A percentile compares a stretch with the other conserved stretches of the same genome.
Evolutionary conservation across 371 early-diverging fungal species (phyloP).

Genomic region (Actinomortierella wolfii): DNA sequence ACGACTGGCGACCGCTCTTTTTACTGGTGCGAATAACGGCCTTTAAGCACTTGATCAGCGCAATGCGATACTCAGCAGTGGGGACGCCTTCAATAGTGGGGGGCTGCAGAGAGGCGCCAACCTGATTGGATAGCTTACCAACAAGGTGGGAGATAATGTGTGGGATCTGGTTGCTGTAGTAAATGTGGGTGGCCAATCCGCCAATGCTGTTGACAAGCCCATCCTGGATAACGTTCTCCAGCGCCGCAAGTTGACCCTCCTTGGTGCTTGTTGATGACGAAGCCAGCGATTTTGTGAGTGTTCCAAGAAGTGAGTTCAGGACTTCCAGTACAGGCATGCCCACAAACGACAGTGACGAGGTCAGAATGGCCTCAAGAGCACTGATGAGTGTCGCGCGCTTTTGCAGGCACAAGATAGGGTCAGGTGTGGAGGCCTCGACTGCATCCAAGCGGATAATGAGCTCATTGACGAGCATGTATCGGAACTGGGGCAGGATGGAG

Average conservation of each 20-base stretch:
- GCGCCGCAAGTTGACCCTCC: constrained; percentile 33
- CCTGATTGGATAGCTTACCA: constrained; percentile 56
- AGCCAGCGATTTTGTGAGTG: constrained; percentile 55
- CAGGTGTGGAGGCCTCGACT: constrained; percentile 22
- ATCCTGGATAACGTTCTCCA: constrained; percentile 53
- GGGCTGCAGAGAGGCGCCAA: constrained; percentile 43
- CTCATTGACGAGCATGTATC: constrained; percentile 66
- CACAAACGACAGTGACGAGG: constrained; percentile 58
- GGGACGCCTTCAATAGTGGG: constrained; percentile 51
- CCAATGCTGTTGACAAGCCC: constrained; percentile 63
- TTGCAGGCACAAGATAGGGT: constrained; percentile 38
- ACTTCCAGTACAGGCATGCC: constrained; percentile 87
- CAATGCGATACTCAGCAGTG: constrained; percentile 50
- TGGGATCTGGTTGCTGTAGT: constrained; percentile 82
- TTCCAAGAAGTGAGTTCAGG: constrained; percentile 69
- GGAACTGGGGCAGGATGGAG: constrained; percentile 69
- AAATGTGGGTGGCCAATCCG: constrained; percentile 78
- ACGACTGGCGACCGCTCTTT: constrained; percentile 25
- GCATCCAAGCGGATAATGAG: constrained; percentile 64
- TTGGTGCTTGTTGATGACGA: constrained; percentile 28
- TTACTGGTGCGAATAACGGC: constrained; percentile 45
- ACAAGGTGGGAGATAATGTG: constrained; percentile 81
- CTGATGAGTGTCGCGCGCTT: constrained; percentile 64
- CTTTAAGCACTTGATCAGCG: constrained; percentile 52
- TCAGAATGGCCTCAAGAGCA: constrained; percentile 59